A percentile compares a stretch with the other conserved stretches of the same genome.
Conservation (phyloP, 202 grass and related monocot genomes). For the Carex sylvatica region DNA sequence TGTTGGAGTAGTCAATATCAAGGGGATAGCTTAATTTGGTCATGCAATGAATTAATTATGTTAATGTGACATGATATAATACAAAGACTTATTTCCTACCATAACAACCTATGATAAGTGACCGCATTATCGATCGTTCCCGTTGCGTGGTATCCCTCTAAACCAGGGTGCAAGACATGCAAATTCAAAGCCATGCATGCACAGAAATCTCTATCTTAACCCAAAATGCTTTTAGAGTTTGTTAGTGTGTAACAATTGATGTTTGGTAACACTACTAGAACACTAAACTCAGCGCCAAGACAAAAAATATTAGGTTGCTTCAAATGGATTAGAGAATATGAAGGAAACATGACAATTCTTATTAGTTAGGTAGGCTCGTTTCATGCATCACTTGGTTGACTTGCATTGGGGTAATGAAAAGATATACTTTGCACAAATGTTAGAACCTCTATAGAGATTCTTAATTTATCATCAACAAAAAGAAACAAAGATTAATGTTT, state of each 20-base stretch:
- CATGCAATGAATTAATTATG: conserved; percentile 17
- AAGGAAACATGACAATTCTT: not conserved
- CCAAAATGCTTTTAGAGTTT: conserved; percentile 5
- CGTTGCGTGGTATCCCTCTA: not conserved
- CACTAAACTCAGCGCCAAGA: not conserved
- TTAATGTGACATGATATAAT: not conserved
- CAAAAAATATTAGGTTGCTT: conserved; percentile 31
- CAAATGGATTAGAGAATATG: conserved; percentile 14
- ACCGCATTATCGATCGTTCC: not conserved
- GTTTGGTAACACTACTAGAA: conserved; percentile 20
- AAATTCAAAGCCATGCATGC: not conserved
- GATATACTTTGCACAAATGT: not conserved
- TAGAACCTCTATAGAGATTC: no score
- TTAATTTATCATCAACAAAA: no score
- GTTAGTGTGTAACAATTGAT: conserved; percentile 24
- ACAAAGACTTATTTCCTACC: conserved; percentile 15
- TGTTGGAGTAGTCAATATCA: conserved; percentile 28
- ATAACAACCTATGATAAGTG: conserved; percentile 25
- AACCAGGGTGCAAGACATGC: conserved; percentile 4
- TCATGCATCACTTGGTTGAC: not conserved
- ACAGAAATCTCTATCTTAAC: not conserved
- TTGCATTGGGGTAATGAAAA: not conserved
- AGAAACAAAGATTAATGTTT: no score
- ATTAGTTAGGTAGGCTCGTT: not conserved
- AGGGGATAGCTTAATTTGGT: conserved; percentile 20